These are phyloP conservation scores for Ceriops tagal DNA, from an alignment of 345 rosid genomes.

Conservation along the genomic window DNA sequence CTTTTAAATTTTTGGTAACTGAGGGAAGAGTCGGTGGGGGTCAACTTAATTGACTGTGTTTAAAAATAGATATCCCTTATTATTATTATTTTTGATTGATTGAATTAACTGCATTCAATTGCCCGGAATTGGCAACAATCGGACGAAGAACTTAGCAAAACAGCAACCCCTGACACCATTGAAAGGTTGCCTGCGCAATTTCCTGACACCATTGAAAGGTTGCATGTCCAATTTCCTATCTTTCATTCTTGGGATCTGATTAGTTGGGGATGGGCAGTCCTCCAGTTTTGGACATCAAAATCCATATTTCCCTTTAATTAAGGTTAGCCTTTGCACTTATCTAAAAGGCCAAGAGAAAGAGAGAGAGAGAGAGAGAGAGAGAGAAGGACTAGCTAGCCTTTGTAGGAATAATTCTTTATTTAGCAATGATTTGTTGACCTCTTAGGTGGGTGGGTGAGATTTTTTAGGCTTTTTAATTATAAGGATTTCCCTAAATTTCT, in stretches of 20 bases:
- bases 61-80: background rate
- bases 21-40: background rate
- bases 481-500: background rate
- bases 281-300: background rate
- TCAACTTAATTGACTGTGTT: background rate
- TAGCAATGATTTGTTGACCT: background rate
- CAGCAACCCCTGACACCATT: background rate
- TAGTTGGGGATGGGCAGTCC: background rate
- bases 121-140: background rate
- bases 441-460: background rate
- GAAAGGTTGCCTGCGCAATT: background rate
- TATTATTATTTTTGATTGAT: too few relatives aligned
- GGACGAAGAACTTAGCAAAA: background rate
- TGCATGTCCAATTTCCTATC: background rate
- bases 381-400: too few relatives aligned
- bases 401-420: background rate
- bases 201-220: background rate
- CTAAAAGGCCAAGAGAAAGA: too few relatives aligned
- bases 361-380: too few relatives aligned
- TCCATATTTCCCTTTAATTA: background rate
- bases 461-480: slow-evolving; percentile 12
- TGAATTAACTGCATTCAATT: too few relatives aligned
- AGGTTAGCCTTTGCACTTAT: too few relatives aligned
- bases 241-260: background rate
- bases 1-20: background rate